A percentile compares a stretch with the other conserved stretches of the same genome.
These are phyloP conservation scores for Citropsis articulata DNA, from an alignment of 345 rosid species.

Conservation along the genomic window DNA sequence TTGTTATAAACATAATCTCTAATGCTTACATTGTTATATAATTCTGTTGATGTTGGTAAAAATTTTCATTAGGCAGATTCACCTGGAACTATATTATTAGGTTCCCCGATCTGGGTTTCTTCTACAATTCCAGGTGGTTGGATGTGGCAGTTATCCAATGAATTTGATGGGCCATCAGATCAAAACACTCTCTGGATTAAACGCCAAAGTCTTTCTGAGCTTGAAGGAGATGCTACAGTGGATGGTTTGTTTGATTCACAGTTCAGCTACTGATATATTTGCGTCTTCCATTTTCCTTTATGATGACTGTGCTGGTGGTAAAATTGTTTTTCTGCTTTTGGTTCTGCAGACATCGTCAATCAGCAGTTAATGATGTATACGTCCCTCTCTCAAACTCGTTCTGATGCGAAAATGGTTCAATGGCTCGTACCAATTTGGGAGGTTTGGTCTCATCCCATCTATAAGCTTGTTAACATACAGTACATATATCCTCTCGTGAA, in stretches of 20 bases:
- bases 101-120: constrained; percentile 62
- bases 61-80: constrained; percentile 56
- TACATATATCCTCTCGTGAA: constrained; percentile 16
- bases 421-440: constrained; percentile 97
- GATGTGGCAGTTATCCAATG: constrained; percentile 62
- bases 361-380: constrained; percentile 58
- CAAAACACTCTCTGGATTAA: constrained; percentile 35
- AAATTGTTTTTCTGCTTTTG: constrained; percentile 16
- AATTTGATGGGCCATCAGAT: constrained; percentile 37
- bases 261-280: background rate
- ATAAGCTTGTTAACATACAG: constrained; percentile 2
- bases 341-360: constrained; percentile 72
- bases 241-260: constrained; percentile 51
- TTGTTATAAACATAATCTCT: background rate
- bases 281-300: background rate
- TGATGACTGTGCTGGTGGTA: constrained; percentile 13
- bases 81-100: constrained; percentile 35
- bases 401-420: constrained; percentile 92
- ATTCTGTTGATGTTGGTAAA: constrained; percentile 15
- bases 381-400: constrained; percentile 68
- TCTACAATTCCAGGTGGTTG: constrained; percentile 75
- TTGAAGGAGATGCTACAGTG: constrained; percentile 81
- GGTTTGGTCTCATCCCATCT: constrained; percentile 43
- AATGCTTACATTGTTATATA: constrained; percentile 6
- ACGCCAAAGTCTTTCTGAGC: constrained; percentile 84